Percentiles rank a stretch among this genome's conserved stretches.
Conservation (phyloP, 1,284 basidiomycete species). For the Leccinum griseonigrum region DNA sequence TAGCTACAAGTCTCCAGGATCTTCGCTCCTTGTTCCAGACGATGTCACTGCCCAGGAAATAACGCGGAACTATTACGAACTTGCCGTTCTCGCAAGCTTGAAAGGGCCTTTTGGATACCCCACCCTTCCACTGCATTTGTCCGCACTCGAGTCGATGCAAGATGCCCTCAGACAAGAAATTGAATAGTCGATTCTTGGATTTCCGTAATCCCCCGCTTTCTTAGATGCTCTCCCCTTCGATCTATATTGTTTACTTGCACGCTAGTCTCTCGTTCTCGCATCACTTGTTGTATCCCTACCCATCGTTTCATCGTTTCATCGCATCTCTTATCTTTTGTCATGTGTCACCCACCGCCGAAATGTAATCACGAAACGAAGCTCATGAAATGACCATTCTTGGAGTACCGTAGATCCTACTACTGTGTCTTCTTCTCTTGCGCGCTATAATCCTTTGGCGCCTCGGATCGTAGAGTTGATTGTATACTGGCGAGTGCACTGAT, state of each 20-base stretch:
- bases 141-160: slow-evolving; percentile 61
- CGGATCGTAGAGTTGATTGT: slow-evolving; percentile 65
- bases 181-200: slow-evolving; percentile 16
- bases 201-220: not conserved
- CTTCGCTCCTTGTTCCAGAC: slow-evolving; percentile 37
- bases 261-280: slow-evolving; percentile 14
- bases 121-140: slow-evolving; percentile 64
- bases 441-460: slow-evolving; percentile 63
- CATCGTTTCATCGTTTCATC: slow-evolving; percentile 19
- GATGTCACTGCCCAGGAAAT: slow-evolving; percentile 52
- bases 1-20: slow-evolving; percentile 40
- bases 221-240: slow-evolving; percentile 14
- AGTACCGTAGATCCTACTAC: slow-evolving; percentile 35
- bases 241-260: slow-evolving; percentile 15
- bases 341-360: slow-evolving; percentile 12
- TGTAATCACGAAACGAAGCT: slow-evolving; percentile 25
- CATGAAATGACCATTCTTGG: slow-evolving; percentile 22
- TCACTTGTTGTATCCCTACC: slow-evolving; percentile 29
- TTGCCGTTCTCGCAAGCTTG: slow-evolving; percentile 55
- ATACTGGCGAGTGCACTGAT: slow-evolving; percentile 73
- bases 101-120: slow-evolving; percentile 49
- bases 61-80: slow-evolving; percentile 63
- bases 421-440: slow-evolving; percentile 79
- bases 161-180: slow-evolving; percentile 34
- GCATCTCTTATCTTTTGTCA: slow-evolving; percentile 26